Percentiles rank a stretch among this genome's conserved stretches.
phyloP scores from a whole-genome alignment of 768 basidiomycete genomes.

The Hydnomerulius pinastri region DNA sequence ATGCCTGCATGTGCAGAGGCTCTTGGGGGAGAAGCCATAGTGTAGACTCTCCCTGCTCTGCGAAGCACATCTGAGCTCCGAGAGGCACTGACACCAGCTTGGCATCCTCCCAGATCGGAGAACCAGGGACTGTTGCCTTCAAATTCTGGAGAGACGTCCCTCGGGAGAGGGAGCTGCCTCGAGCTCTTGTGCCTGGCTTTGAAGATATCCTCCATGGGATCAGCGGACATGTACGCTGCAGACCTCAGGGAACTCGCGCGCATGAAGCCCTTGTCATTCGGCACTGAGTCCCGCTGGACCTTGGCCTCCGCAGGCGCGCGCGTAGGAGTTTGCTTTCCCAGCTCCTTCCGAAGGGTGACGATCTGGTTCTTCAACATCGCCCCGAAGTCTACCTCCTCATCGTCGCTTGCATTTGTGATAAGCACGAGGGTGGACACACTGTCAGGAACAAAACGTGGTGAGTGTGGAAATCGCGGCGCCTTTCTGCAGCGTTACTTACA shows the following conservation, averaged over 20 bases:
- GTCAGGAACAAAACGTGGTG: not conserved
- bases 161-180: slow-evolving; percentile 1
- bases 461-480: not conserved
- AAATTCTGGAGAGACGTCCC: not conserved
- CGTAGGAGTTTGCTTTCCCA: slow-evolving; percentile 45
- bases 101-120: not conserved
- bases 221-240: not conserved
- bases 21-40: not conserved
- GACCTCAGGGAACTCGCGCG: not conserved
- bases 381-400: slow-evolving; percentile 52
- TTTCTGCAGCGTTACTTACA: slow-evolving; percentile 50
- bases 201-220: not conserved
- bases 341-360: slow-evolving; percentile 60
- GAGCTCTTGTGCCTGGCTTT: not conserved
- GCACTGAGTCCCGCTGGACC: not conserved
- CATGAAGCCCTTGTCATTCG: not conserved
- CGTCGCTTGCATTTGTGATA: slow-evolving; percentile 52
- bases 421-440: slow-evolving; percentile 77
- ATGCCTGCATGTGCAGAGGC: slow-evolving; percentile 4
- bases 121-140: not conserved
- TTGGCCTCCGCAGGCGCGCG: not conserved
- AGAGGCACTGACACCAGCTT: not conserved
- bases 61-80: not conserved
- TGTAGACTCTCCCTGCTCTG: not conserved
- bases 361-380: slow-evolving; percentile 58